A percentile compares a stretch with the other conserved stretches of the same genome.
phyloP scores from a whole-genome alignment of 2,329 filamentous ascomycete genomes.

The Penicillium fuscoglaucum region DNA sequence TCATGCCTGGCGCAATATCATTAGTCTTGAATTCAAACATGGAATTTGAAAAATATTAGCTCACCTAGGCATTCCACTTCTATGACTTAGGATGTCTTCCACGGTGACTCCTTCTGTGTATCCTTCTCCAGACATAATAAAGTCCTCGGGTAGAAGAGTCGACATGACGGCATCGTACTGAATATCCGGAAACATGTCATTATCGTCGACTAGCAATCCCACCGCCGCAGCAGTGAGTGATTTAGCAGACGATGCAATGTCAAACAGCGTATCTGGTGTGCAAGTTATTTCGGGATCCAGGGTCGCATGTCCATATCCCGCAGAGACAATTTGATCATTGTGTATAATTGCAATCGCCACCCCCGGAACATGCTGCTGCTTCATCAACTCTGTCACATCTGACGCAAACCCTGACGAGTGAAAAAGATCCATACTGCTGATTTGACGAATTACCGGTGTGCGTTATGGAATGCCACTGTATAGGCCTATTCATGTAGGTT shows the following conservation, averaged over 20 bases:
- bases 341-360: constrained; percentile 20
- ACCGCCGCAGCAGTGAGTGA: constrained; percentile 30
- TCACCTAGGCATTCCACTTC: constrained; percentile 52
- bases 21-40: constrained; percentile 8
- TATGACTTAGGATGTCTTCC: constrained; percentile 56
- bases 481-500: background rate
- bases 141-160: constrained; percentile 53
- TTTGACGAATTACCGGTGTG: background rate
- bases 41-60: constrained; percentile 20
- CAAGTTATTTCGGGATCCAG: constrained; percentile 15
- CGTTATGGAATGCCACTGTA: background rate
- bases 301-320: constrained; percentile 22
- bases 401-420: background rate
- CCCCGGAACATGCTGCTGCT: background rate
- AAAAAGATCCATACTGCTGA: background rate
- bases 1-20: constrained; percentile 34
- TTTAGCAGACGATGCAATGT: constrained; percentile 27
- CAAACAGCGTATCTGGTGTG: constrained; percentile 28
- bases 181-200: background rate
- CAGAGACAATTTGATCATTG: constrained; percentile 13
- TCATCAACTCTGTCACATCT: background rate
- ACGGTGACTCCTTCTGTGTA: constrained; percentile 47
- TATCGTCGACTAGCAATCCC: constrained; percentile 37
- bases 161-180: constrained; percentile 19
- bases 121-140: constrained; percentile 44